A percentile compares a stretch with the other conserved stretches of the same genome.
phyloP scores from a whole-genome alignment of 148 eudicot genomes.

The Nepenthes mirabilis region DNA sequence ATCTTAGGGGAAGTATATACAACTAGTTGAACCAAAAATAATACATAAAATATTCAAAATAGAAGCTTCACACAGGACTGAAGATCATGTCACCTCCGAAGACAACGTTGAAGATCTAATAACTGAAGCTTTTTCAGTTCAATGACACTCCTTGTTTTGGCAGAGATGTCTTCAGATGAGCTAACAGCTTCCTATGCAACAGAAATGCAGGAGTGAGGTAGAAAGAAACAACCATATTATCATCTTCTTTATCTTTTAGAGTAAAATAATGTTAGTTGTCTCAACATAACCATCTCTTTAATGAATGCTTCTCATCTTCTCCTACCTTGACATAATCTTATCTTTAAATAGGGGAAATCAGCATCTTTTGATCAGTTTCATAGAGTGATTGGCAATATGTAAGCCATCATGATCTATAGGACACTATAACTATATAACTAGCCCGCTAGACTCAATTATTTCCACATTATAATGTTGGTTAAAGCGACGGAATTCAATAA shows the following conservation, averaged over 20 bases:
- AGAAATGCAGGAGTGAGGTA: not conserved
- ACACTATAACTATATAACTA: too few species aligned
- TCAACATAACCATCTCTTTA: not conserved
- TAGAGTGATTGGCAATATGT: too few species aligned
- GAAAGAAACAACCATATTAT: slow-evolving; percentile 1
- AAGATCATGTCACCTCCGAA: slow-evolving; percentile 52
- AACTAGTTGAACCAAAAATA: not conserved
- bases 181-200: slow-evolving; percentile 67
- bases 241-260: not conserved
- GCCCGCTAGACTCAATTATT: too few species aligned
- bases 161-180: slow-evolving; percentile 80
- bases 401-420: too few species aligned
- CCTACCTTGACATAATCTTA: not conserved
- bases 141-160: slow-evolving; percentile 92
- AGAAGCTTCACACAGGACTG: slow-evolving; percentile 3
- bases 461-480: too few species aligned
- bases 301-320: not conserved
- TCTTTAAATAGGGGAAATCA: not conserved
- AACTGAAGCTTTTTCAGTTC: slow-evolving; percentile 92
- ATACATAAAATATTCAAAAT: not conserved
- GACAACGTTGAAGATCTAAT: slow-evolving; percentile 79
- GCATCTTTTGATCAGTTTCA: not conserved
- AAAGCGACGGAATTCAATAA: too few species aligned
- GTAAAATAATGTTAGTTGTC: not conserved
- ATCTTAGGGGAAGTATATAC: not conserved